phyloP scores from a whole-genome alignment of 2,329 filamentous ascomycete genomes.

The Aureobasidium sp. region DNA sequence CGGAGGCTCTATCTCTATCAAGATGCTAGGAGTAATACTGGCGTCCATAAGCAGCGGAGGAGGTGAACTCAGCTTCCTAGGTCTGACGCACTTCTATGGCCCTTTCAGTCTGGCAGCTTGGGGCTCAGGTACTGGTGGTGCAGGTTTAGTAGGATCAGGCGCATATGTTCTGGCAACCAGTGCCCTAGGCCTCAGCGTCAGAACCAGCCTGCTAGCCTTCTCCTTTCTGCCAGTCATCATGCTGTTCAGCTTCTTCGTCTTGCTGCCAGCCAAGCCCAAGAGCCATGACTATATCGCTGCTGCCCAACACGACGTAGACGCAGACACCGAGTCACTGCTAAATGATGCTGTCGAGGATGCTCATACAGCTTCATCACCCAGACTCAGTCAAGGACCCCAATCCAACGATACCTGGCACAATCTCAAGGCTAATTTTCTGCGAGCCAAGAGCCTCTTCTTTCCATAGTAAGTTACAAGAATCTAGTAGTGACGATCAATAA shows the following conservation, averaged over 20 bases:
- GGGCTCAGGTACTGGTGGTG: conserved; percentile 86
- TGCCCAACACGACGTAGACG: conserved; percentile 25
- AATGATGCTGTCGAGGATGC: neutral
- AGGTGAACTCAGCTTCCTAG: conserved; percentile 85
- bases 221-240: conserved; percentile 75
- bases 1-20: conserved; percentile 49
- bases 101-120: conserved; percentile 79
- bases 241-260: conserved; percentile 74
- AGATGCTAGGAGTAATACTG: conserved; percentile 74
- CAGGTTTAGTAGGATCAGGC: conserved; percentile 77
- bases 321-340: conserved; percentile 17
- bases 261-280: conserved; percentile 55
- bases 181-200: conserved; percentile 65
- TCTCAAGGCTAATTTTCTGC: conserved; percentile 42
- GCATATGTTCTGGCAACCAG: conserved; percentile 82
- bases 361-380: neutral
- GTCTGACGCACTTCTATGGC: conserved; percentile 89
- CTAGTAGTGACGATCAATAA: neutral
- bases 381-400: neutral
- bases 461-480: conserved; percentile 45
- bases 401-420: neutral
- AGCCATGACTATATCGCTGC: conserved; percentile 45
- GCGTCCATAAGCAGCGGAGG: conserved; percentile 79
- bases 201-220: conserved; percentile 64
- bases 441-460: conserved; percentile 62